Evolutionary conservation across 371 early-diverging fungal species (phyloP).

Genomic region (Mucor sp.): DNA sequence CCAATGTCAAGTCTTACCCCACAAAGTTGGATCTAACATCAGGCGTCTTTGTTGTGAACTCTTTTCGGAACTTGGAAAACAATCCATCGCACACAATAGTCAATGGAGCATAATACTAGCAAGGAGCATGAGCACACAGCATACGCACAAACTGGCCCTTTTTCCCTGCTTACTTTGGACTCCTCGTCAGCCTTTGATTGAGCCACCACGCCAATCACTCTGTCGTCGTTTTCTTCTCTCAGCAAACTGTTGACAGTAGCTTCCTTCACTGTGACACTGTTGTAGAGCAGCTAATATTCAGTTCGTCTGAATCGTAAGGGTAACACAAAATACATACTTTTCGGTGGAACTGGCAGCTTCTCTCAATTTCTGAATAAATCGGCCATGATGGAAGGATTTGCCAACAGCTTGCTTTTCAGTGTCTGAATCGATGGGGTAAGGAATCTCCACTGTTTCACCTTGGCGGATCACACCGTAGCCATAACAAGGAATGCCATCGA

Average conservation of each 20-base stretch:
- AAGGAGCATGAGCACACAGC: neutral
- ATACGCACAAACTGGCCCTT: neutral
- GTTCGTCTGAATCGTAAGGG: neutral
- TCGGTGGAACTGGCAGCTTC: constrained; percentile 54
- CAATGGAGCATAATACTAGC: constrained; percentile 61
- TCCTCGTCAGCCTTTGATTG: constrained; percentile 28
- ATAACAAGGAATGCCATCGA: constrained; percentile 77
- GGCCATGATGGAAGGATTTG: constrained; percentile 87
- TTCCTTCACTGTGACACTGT: constrained; percentile 73
- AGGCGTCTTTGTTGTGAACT: constrained; percentile 58
- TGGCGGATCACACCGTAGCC: constrained; percentile 79
- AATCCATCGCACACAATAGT: constrained; percentile 91
- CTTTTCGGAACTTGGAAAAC: constrained; percentile 91
- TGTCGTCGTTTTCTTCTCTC: constrained; percentile 38
- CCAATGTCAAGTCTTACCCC: constrained; percentile 40
- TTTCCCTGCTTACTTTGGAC: neutral
- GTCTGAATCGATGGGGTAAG: constrained; percentile 49
- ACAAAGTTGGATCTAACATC: constrained; percentile 76
- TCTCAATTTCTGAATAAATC: constrained; percentile 84
- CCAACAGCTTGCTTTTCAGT: constrained; percentile 55
- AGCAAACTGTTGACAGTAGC: constrained; percentile 69
- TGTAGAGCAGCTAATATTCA: neutral
- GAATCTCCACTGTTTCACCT: constrained; percentile 54
- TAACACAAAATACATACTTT: constrained; percentile 12
- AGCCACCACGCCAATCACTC: constrained; percentile 58